Base-by-base conservation (phyloP, 2,329 filamentous ascomycete species). In the Metarhizium humberi region DNA sequence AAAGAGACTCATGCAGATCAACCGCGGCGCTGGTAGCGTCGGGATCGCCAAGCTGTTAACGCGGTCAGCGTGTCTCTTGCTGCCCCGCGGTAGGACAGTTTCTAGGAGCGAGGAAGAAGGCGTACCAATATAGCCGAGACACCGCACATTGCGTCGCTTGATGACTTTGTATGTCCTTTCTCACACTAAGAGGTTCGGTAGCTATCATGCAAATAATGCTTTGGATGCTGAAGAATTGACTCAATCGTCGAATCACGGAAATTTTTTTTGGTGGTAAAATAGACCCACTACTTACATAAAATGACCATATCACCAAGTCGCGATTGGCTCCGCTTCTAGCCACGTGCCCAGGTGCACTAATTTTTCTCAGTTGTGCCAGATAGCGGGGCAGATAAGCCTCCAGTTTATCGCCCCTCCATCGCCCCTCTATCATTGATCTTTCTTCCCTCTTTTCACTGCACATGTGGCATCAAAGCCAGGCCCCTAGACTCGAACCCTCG, bases 1-100 rank as follows among this genome's bases (percentile, higher is more conserved):
- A 88, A n/a, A 88, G 74, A 45, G 80, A 78, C 69, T 89, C 86
- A 67, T 89, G 85, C 46, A 89, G 74, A 61, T 88, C 85, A 58
- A 82, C 75, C 16, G 82, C 81, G 36, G 84, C 85, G 50, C 50
- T 57, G 32, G 62, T 67, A 61, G 66, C 66, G 38, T 67, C 62
- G n/a, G 63, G 20, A 45, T 71, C 69, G 58, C 68, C 69, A 42
- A 69, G 61, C 67, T 69, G 51, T 20, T 20, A 52, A 30, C 30
- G 34, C 3, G 47, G 42, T 53, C 32, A 53, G 51, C 36, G 30
- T 51, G 11, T 32, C 18, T 45, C 42, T 45, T 45, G 38, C 42
- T 45, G 8, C 42, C 42, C 18, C n/a, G 2, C 40, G 34, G 34
- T 36, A 8, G 34, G 34, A 36, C 34, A 36, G 34, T 13, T 8